Percentiles rank a stretch among this genome's conserved stretches.
These are phyloP conservation scores for Avena sativa DNA, from an alignment of 176 grass and related monocot genomes.

Conservation along the genomic window DNA sequence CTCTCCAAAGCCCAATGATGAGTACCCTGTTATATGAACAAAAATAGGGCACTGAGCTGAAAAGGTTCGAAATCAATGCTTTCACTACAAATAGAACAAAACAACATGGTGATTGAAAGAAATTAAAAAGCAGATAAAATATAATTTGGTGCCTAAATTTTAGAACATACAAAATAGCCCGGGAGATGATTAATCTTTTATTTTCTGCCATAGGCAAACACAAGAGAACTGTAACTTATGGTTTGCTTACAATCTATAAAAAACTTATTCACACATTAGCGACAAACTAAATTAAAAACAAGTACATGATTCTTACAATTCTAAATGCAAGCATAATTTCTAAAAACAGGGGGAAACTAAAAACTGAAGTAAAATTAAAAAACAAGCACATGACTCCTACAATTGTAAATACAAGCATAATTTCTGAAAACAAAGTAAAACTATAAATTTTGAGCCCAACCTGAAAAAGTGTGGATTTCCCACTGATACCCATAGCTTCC, in stretches of 20 bases:
- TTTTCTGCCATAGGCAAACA: slow-evolving; percentile 13
- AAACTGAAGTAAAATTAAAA: slow-evolving; percentile 1
- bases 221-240: not conserved
- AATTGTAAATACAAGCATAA: slow-evolving; percentile 35
- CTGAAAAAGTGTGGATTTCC: slow-evolving; percentile 91
- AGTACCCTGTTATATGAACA: slow-evolving; percentile 63
- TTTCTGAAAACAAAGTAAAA: slow-evolving; percentile 32
- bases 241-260: not conserved
- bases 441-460: slow-evolving; percentile 37
- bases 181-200: not conserved
- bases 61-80: not conserved
- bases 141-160: not conserved
- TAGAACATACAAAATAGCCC: not conserved
- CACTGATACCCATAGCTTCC: slow-evolving; percentile 94
- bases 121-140: not conserved
- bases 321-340: slow-evolving; percentile 31
- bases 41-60: slow-evolving; percentile 33
- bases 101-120: slow-evolving; percentile 9
- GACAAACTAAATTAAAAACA: slow-evolving; percentile 8
- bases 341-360: slow-evolving; percentile 15
- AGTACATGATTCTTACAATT: slow-evolving; percentile 20
- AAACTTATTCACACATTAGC: not conserved
- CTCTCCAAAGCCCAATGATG: slow-evolving; percentile 83
- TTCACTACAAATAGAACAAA: not conserved
- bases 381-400: slow-evolving; percentile 6